These are phyloP conservation scores for Phialophora macrospora DNA, from an alignment of 2,329 filamentous ascomycete genomes.

Conservation along the genomic window DNA sequence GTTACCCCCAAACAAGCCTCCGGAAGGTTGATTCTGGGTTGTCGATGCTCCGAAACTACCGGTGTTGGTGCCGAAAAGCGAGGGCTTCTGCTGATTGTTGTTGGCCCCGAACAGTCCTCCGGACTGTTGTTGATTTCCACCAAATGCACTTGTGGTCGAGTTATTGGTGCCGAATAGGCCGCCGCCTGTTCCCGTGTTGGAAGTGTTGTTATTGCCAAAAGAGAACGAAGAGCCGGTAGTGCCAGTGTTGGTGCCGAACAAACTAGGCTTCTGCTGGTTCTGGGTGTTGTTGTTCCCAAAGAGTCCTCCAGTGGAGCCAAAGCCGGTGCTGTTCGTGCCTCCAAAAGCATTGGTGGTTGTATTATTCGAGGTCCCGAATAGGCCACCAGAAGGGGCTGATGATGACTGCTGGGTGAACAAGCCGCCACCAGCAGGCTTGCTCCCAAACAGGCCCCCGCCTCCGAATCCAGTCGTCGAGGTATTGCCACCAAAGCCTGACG, in stretches of 20 bases:
- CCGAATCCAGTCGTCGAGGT: slow-evolving; percentile 47
- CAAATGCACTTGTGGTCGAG: slow-evolving; percentile 41
- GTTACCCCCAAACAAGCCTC: slow-evolving; percentile 53
- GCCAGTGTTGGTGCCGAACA: slow-evolving; percentile 51
- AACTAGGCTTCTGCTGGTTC: slow-evolving; percentile 48
- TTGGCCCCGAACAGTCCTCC: slow-evolving; percentile 52
- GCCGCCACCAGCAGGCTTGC: slow-evolving; percentile 41
- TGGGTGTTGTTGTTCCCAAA: slow-evolving; percentile 48
- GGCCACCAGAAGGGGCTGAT: slow-evolving; percentile 43
- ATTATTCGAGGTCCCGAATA: slow-evolving; percentile 50
- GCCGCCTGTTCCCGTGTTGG: slow-evolving; percentile 39
- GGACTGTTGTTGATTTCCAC: slow-evolving; percentile 42
- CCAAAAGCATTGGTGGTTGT: slow-evolving; percentile 45
- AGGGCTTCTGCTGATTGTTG: slow-evolving; percentile 36
- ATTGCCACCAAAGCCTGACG: slow-evolving; percentile 45
- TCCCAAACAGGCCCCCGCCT: slow-evolving; percentile 53
- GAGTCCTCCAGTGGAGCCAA: slow-evolving; percentile 53
- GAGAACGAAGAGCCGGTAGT: slow-evolving; percentile 33
- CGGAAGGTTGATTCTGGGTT: slow-evolving; percentile 50
- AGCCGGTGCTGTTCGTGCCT: slow-evolving; percentile 45
- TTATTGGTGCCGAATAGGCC: slow-evolving; percentile 31
- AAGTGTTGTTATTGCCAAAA: slow-evolving; percentile 44
- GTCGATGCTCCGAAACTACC: slow-evolving; percentile 47
- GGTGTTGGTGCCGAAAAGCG: slow-evolving; percentile 41
- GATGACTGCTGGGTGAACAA: slow-evolving; percentile 40